A percentile compares a stretch with the other conserved stretches of the same genome.
These are phyloP conservation scores for Podospora pseudoanserina DNA, from an alignment of 495 filamentous ascomycete species.

Conservation along the genomic window DNA sequence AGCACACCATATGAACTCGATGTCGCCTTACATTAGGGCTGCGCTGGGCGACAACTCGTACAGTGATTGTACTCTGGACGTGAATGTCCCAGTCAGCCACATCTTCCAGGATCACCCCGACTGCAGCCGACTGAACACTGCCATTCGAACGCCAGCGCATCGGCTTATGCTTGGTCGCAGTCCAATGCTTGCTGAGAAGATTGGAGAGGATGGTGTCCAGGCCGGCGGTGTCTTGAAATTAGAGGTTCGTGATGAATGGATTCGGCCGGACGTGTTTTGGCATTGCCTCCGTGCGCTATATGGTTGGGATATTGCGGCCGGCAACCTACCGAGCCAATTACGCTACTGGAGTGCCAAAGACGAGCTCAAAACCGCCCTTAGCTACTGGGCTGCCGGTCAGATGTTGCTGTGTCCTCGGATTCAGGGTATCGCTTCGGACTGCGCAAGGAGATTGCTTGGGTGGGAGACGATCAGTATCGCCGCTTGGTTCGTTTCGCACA, in stretches of 20 bases:
- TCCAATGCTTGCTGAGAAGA: constrained; percentile 32
- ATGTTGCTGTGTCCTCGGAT: constrained; percentile 46
- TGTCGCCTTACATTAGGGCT: constrained; percentile 25
- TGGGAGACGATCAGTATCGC: constrained; percentile 55
- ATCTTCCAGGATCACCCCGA: constrained; percentile 46
- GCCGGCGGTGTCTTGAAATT: constrained; percentile 37
- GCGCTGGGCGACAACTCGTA: constrained; percentile 40
- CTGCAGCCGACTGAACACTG: constrained; percentile 35
- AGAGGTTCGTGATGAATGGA: constrained; percentile 45
- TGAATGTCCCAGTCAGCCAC: constrained; percentile 37
- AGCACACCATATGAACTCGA: neutral
- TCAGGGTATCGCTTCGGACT: constrained; percentile 41
- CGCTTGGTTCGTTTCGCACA: constrained; percentile 36
- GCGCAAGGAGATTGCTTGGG: constrained; percentile 44
- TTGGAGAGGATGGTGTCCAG: constrained; percentile 21
- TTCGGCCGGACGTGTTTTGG: constrained; percentile 48
- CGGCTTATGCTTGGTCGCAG: constrained; percentile 52
- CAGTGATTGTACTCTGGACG: constrained; percentile 49
- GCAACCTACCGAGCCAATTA: constrained; percentile 22
- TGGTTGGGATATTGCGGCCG: constrained; percentile 31
- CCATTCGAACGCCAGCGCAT: constrained; percentile 45
- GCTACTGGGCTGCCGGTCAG: constrained; percentile 51
- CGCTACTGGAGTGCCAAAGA: constrained; percentile 30
- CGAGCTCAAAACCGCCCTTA: constrained; percentile 47
- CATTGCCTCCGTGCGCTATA: constrained; percentile 49